These are phyloP conservation scores for Sporobolomyces pararoseus DNA, from an alignment of 768 basidiomycete genomes.

Conservation along the genomic window DNA sequence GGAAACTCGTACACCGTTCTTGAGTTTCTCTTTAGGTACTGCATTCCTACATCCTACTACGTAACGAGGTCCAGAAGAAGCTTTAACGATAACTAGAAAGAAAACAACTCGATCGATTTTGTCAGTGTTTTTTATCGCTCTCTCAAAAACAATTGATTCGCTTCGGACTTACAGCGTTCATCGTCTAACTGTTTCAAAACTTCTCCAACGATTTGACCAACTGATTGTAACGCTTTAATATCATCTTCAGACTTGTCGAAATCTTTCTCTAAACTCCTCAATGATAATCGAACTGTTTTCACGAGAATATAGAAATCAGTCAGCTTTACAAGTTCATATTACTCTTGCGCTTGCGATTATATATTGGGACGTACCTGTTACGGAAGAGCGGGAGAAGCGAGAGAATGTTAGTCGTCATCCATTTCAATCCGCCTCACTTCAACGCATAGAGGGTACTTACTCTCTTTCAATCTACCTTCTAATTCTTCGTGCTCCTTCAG, in stretches of 20 bases:
- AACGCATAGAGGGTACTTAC: constrained; percentile 55
- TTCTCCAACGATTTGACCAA: constrained; percentile 98
- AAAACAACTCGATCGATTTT: not conserved
- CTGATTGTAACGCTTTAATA: constrained; percentile 97
- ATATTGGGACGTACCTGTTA: not conserved
- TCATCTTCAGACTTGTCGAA: constrained; percentile 97
- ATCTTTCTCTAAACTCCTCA: constrained; percentile 82
- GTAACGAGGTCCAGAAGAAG: constrained; percentile 95
- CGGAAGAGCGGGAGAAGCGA: not conserved
- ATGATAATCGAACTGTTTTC: constrained; percentile 74
- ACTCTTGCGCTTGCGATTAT: not conserved
- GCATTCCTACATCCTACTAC: constrained; percentile 95
- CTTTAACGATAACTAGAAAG: constrained; percentile 93
- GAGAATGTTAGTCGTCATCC: constrained; percentile 33
- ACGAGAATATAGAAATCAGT: too few species aligned
- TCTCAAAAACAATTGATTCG: too few species aligned
- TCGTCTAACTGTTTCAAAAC: constrained; percentile 98
- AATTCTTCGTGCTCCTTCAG: constrained; percentile 83
- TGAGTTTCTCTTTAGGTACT: constrained; percentile 84
- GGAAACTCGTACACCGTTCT: constrained; percentile 88
- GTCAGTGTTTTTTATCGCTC: too few species aligned
- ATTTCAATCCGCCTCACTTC: too few species aligned
- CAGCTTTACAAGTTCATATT: not conserved
- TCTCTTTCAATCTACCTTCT: constrained; percentile 81
- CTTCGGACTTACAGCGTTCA: constrained; percentile 72